phyloP scores from a whole-genome alignment of 495 filamentous ascomycete genomes.

The Lepidopterella palustris region DNA sequence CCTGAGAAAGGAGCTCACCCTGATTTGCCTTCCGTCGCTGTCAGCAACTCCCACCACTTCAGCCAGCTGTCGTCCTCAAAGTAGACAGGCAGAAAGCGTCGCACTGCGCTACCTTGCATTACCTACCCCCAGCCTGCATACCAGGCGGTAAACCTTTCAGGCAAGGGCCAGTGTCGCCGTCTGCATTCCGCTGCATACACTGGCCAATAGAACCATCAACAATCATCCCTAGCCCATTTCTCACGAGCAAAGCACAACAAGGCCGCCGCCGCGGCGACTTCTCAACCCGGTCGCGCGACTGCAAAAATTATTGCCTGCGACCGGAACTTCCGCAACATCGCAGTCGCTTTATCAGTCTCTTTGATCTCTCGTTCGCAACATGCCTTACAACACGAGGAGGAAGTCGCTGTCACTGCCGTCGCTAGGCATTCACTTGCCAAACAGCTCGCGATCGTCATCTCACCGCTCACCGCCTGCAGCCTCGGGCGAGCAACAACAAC shows the following conservation, averaged over 20 bases:
- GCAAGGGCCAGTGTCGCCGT: slow-evolving; percentile 23
- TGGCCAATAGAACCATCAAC: slow-evolving; percentile 15
- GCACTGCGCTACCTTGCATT: slow-evolving; percentile 25
- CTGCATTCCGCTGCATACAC: slow-evolving; percentile 25
- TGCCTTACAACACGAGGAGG: slow-evolving; percentile 97
- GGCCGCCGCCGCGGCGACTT: not conserved
- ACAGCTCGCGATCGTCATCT: slow-evolving; percentile 52
- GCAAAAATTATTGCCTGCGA: slow-evolving; percentile 13
- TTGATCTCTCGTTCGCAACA: slow-evolving; percentile 37
- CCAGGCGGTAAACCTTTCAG: slow-evolving; percentile 20
- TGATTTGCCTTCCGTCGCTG: not conserved
- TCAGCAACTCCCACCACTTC: not conserved
- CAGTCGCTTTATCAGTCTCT: not conserved
- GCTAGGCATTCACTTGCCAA: slow-evolving; percentile 86
- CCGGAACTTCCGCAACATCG: not conserved
- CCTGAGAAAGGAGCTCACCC: not conserved
- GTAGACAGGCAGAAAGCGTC: slow-evolving; percentile 21
- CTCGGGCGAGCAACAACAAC: slow-evolving; percentile 50
- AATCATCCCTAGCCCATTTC: not conserved
- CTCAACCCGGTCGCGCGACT: slow-evolving; percentile 1
- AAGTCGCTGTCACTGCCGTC: slow-evolving; percentile 93
- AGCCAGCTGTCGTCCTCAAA: not conserved
- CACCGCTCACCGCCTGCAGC: slow-evolving; percentile 56
- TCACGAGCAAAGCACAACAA: slow-evolving; percentile 16
- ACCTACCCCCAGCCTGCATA: slow-evolving; percentile 3